phyloP scores from a whole-genome alignment of 2,329 filamentous ascomycete species.

The Fusarium poae region DNA sequence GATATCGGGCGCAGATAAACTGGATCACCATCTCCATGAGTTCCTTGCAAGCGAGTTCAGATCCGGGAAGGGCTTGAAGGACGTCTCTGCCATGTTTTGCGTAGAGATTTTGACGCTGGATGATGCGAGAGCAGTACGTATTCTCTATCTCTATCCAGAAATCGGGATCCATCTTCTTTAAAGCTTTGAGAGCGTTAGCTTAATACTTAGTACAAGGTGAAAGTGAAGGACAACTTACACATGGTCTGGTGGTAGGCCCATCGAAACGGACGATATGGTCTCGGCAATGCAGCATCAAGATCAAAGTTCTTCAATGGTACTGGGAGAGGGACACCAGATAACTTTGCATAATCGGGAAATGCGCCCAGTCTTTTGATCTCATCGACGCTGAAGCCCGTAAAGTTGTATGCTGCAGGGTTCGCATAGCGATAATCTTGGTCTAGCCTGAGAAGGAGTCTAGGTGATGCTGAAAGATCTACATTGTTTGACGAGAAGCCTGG shows the following conservation, averaged over 20 bases:
- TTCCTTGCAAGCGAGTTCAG: constrained; percentile 84
- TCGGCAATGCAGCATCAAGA: constrained; percentile 74
- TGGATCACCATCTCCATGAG: constrained; percentile 89
- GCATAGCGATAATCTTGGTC: constrained; percentile 54
- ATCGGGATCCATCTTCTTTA: constrained; percentile 82
- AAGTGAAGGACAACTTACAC: constrained; percentile 66
- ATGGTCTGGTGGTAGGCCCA: constrained; percentile 93
- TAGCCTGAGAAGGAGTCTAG: constrained; percentile 50
- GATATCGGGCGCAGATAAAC: constrained; percentile 83
- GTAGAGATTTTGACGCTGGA: constrained; percentile 75
- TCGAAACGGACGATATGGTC: constrained; percentile 84
- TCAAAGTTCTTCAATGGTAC: constrained; percentile 73
- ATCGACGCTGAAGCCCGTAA: constrained; percentile 76
- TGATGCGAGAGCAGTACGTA: constrained; percentile 76
- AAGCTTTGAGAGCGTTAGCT: constrained; percentile 65
- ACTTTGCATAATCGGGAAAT: constrained; percentile 81
- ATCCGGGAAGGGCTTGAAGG: constrained; percentile 77
- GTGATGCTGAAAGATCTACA: constrained; percentile 27
- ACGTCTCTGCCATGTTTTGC: constrained; percentile 72
- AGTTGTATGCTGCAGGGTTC: constrained; percentile 63
- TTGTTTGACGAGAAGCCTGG: neutral
- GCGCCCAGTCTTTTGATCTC: constrained; percentile 79
- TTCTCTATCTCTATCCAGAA: constrained; percentile 92
- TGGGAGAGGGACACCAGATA: constrained; percentile 82
- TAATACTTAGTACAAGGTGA: fast-evolving